Conservation (phyloP, 1,284 basidiomycete species). For the Apiotrichum mycotoxinovorans region DNA sequence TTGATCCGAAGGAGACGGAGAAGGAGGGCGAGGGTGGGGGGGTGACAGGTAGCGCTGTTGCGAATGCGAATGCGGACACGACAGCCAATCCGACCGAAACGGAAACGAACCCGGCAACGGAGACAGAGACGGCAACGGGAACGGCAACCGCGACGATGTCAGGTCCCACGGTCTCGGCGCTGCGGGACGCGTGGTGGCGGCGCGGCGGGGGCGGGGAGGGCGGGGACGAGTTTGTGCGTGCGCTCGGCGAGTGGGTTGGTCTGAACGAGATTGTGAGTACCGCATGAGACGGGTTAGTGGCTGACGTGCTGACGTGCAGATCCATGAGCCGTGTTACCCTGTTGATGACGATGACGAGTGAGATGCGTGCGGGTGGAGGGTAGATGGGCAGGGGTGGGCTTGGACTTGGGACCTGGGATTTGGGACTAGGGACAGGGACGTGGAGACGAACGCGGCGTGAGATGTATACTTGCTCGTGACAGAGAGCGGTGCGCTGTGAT, state of each 20-base stretch:
- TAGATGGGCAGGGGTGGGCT: no score
- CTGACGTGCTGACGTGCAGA: constrained; percentile 17
- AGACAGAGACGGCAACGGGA: background rate
- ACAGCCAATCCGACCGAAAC: background rate
- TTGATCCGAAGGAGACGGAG: constrained; percentile 22
- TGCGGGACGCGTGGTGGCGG: constrained; percentile 40
- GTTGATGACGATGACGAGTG: constrained; percentile 7
- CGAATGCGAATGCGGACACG: background rate
- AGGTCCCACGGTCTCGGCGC: background rate
- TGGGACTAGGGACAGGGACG: no score
- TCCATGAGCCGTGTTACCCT: constrained; percentile 15
- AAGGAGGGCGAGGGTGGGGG: background rate
- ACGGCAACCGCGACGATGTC: background rate
- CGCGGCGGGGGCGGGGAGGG: constrained; percentile 43
- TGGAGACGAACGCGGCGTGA: no score
- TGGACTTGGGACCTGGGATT: no score
- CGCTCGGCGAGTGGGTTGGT: constrained; percentile 44
- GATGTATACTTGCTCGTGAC: no score
- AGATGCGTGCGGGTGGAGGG: no score
- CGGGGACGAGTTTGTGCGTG: constrained; percentile 45
- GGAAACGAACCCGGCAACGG: background rate
- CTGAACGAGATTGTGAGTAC: constrained; percentile 40
- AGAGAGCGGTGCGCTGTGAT: no score
- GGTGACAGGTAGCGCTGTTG: background rate
- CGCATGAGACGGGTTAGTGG: background rate